phyloP scores from a whole-genome alignment of 768 basidiomycete species.

The Lactifluus pinguis region DNA sequence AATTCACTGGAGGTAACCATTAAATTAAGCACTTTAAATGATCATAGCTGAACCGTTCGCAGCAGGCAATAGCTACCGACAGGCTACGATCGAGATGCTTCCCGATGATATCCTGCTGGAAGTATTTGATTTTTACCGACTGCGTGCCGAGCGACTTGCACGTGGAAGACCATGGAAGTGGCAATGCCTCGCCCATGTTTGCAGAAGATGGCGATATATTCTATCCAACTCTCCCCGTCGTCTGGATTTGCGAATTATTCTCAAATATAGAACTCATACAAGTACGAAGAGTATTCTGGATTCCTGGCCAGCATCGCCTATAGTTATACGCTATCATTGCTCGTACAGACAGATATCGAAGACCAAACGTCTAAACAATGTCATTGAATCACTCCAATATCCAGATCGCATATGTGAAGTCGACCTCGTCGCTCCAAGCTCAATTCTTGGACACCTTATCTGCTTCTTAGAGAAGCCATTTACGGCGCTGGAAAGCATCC shows the following conservation, averaged over 20 bases:
- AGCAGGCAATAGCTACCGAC: background rate
- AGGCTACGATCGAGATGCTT: background rate
- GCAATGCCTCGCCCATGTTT: background rate
- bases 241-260: background rate
- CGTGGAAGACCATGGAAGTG: background rate
- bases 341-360: background rate
- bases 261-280: background rate
- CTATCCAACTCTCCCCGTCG: background rate
- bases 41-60: background rate
- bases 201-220: background rate
- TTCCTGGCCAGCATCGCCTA: background rate
- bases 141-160: background rate
- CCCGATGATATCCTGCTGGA: background rate
- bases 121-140: background rate
- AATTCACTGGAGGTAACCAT: background rate
- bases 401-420: background rate
- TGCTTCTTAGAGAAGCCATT: constrained; percentile 24
- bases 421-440: background rate
- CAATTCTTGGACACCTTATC: constrained; percentile 19
- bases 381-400: background rate
- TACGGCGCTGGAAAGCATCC: constrained; percentile 9
- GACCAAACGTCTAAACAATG: background rate
- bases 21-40: background rate
- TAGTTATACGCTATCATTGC: background rate
- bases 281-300: background rate